Base-by-base conservation (phyloP, 805 yeast genomes). In the Saturnispora galanensis region DNA sequence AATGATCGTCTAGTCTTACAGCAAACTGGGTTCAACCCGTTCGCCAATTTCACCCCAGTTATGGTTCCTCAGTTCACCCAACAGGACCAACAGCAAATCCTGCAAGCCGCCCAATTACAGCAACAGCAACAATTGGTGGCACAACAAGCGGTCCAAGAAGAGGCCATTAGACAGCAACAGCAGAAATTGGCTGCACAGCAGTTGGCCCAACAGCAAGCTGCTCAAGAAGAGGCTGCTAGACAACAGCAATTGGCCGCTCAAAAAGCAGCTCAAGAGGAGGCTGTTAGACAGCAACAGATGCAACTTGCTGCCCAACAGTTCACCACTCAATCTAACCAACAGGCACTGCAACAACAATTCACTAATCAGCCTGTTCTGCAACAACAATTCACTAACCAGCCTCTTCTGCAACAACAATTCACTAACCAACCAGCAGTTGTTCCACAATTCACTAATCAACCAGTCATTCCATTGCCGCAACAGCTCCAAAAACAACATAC, bases 1-100 rank as follows among this genome's bases (percentile, higher is more conserved):
- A 18, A 10, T 18, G 29, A 16, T 35, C 6, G n/a, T 10, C 26
- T 35, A 8, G 9, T 21, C 17, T 37, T 37, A 9, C 39, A 37
- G 16, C 39, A 13, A 10, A 51, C 53, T n/a, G 52, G 52, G 2
- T 50, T 49, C 16, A 47, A 50, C 21, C 50, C 52, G 21, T 49
- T 49, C 35, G 31, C 44, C 9, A 48, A 49, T 39, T 42, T 44
- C 35, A 29, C 15, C 4, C 43, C 38, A 10, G 26, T 28, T 26
- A 16, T 28, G 8, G 16, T 28, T 34, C 38, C 37, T 18, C 43
- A 41, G 17, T 41, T 34, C 8, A 41, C 43, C 6, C 10, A n/a
- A 16, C 39, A 21, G 17, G 35, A 34, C 29, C 43, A 33, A 18
- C 38, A 33, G 7, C 42, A 39, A 30, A 8, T 16, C 10, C 16